Percentiles rank a stretch among this genome's conserved stretches.
Evolutionary conservation across 768 basidiomycete genomes (phyloP).

Genomic region (Mycena belliarum): DNA sequence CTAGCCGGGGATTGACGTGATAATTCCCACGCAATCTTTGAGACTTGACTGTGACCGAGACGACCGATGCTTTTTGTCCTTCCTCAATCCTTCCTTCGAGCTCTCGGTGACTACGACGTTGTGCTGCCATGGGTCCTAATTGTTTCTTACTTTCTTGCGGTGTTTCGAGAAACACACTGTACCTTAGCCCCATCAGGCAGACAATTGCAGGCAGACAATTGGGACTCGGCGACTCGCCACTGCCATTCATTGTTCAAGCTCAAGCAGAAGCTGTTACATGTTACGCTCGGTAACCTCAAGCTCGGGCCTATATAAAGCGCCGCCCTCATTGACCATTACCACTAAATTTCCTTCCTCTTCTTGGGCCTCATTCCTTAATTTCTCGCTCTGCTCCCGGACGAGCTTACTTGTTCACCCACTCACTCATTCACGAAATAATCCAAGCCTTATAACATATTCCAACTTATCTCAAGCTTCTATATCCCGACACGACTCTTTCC

Average conservation of each 20-base stretch:
- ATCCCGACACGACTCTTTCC: conserved; percentile 1
- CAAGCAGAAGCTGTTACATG: neutral
- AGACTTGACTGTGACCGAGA: neutral
- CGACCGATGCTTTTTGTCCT: neutral
- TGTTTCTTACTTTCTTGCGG: neutral
- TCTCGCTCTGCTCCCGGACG: conserved; percentile 20
- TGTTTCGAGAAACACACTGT: neutral
- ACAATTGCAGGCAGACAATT: too few species aligned
- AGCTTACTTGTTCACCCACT: conserved; percentile 15
- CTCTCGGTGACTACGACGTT: too few species aligned
- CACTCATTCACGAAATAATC: conserved; percentile 8
- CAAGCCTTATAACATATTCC: conserved; percentile 1
- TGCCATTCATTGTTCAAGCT: neutral
- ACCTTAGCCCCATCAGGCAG: neutral
- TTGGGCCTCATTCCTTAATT: conserved; percentile 8
- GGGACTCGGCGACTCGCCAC: too few species aligned
- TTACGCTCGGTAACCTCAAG: too few species aligned
- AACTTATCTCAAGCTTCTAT: neutral
- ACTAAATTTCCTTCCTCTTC: conserved; percentile 1
- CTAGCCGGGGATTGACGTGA: too few species aligned
- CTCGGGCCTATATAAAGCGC: conserved; percentile 6
- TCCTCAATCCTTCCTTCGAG: neutral
- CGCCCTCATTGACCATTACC: neutral
- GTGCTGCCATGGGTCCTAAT: conserved; percentile 7
- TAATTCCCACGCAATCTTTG: neutral